Conservation (phyloP, 306 rosid genomes). For the Betula pendula region DNA sequence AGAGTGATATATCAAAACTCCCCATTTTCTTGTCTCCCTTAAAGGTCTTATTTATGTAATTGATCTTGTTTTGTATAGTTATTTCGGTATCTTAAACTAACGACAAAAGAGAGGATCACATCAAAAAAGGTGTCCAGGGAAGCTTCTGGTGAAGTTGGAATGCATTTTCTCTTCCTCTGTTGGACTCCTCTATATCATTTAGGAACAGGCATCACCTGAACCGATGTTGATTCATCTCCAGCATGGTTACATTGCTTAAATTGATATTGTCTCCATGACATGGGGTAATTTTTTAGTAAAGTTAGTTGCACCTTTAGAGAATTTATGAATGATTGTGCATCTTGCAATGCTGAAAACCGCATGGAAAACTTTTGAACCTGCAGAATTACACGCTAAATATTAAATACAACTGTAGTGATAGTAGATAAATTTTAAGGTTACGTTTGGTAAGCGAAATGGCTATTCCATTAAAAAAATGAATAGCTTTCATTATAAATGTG, state of each 20-base stretch:
- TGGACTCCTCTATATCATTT: slow-evolving; percentile 9
- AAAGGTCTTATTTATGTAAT: not conserved
- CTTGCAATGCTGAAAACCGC: not conserved
- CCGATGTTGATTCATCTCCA: not conserved
- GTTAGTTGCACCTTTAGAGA: not conserved
- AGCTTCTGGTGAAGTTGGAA: not conserved
- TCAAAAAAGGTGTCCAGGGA: not conserved
- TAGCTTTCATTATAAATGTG: too few relatives aligned
- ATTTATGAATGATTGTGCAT: slow-evolving; percentile 14
- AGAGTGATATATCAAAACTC: not conserved
- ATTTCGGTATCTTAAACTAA: not conserved
- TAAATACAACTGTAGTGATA: slow-evolving; percentile 4
- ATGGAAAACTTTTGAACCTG: slow-evolving; percentile 22
- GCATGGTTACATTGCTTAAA: not conserved
- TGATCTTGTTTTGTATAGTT: not conserved
- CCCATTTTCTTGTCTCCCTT: not conserved
- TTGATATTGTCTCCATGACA: not conserved
- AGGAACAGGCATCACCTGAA: not conserved
- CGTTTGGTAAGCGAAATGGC: too few relatives aligned
- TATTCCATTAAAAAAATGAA: too few relatives aligned
- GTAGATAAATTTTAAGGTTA: not conserved
- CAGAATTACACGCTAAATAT: not conserved
- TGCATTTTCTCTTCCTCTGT: not conserved
- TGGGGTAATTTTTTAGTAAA: not conserved
- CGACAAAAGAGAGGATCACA: too few relatives aligned